Conservation (phyloP, 75 land plant genomes). For the Pinus tabuliformis region DNA sequence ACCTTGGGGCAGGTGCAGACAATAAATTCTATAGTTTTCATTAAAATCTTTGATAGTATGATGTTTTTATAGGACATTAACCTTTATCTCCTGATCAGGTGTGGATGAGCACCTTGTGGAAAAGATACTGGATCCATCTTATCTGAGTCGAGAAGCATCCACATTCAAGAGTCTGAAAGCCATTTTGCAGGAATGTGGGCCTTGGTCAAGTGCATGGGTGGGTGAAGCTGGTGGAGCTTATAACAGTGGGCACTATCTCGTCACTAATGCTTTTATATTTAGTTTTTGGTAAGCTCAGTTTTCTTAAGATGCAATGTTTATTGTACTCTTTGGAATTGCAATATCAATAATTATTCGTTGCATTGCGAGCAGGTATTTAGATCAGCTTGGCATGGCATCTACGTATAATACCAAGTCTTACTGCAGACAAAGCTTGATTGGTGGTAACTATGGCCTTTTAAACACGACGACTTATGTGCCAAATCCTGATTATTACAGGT, state of each 20-base stretch:
- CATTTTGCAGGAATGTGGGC: slow-evolving; percentile 29
- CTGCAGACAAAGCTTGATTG: slow-evolving; percentile 75
- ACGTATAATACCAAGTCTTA: slow-evolving; percentile 55
- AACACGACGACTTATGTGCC: slow-evolving; percentile 66
- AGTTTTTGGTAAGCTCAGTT: slow-evolving; percentile 71
- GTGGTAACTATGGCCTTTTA: slow-evolving; percentile 83
- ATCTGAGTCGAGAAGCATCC: slow-evolving; percentile 27
- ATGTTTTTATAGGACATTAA: too few species aligned
- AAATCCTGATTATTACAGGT: slow-evolving; percentile 95
- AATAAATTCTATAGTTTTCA: too few species aligned
- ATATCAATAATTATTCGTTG: not conserved
- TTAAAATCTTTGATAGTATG: too few species aligned
- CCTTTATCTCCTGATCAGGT: slow-evolving; percentile 30
- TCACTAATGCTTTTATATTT: slow-evolving; percentile 68
- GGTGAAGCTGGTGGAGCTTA: slow-evolving; percentile 95
- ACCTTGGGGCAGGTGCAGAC: slow-evolving; percentile 78
- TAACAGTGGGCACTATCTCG: slow-evolving; percentile 75
- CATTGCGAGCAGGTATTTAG: slow-evolving; percentile 64
- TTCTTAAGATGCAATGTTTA: too few species aligned
- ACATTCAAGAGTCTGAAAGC: slow-evolving; percentile 31
- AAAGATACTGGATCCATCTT: slow-evolving; percentile 62
- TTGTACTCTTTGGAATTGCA: too few species aligned
- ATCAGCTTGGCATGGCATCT: slow-evolving; percentile 83
- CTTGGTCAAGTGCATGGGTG: slow-evolving; percentile 77
- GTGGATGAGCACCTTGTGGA: slow-evolving; percentile 43